These are phyloP conservation scores for Vaucheria bursata DNA, from an alignment of 352 stramenopile species.

Conservation along the genomic window DNA sequence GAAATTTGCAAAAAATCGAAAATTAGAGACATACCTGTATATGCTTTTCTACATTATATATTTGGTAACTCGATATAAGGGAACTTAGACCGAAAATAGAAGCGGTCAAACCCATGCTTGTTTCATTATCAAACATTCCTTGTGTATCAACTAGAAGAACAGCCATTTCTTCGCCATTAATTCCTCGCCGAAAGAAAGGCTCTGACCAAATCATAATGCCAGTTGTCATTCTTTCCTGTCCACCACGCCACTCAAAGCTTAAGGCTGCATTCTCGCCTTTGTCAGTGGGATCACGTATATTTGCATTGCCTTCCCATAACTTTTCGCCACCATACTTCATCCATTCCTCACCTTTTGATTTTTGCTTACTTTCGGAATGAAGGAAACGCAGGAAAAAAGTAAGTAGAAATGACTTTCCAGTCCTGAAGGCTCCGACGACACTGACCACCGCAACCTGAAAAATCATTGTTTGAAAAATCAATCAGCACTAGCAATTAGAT, in stretches of 20 bases:
- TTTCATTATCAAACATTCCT: conserved; percentile 99
- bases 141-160: conserved; percentile 98
- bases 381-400: conserved; percentile 95
- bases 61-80: conserved; percentile 75
- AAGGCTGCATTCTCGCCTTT: conserved; percentile 47
- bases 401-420: conserved; percentile 95
- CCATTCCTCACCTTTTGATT: conserved; percentile 54
- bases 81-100: conserved; percentile 97
- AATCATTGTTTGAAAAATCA: conserved; percentile 52
- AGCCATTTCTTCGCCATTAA: conserved; percentile 72
- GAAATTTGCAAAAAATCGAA: too few relatives aligned
- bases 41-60: conserved; percentile 99
- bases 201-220: conserved; percentile 99
- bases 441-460: conserved; percentile 86
- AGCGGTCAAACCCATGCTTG: conserved; percentile 92
- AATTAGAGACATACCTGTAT: too few relatives aligned
- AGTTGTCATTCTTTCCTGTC: conserved; percentile 90
- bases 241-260: conserved; percentile 90
- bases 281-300: conserved; percentile 31
- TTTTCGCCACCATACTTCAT: conserved; percentile 46
- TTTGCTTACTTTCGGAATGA: conserved; percentile 53
- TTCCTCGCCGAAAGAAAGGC: conserved; percentile 72
- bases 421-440: conserved; percentile 96
- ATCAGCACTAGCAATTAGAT: not conserved
- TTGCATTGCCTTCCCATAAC: conserved; percentile 49